Evolutionary conservation across 805 yeast species (phyloP).

Genomic region (Cephaloascus albidus): DNA sequence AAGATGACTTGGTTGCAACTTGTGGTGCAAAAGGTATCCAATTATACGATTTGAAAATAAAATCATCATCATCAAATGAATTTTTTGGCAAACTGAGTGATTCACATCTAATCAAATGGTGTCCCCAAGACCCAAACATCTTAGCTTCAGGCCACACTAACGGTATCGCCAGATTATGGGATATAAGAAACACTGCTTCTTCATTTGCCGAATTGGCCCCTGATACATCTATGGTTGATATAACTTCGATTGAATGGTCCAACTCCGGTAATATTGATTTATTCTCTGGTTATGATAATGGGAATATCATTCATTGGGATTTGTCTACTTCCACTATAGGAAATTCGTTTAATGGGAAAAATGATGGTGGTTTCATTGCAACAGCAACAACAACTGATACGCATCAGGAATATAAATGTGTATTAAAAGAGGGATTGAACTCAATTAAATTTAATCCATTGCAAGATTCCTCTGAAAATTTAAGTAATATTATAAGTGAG

Average conservation of each 20-base stretch:
- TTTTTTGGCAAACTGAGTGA: slow-evolving; percentile 7
- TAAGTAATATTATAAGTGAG: slow-evolving; percentile 22
- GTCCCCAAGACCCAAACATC: slow-evolving; percentile 45
- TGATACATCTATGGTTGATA: slow-evolving; percentile 41
- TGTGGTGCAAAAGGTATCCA: too few relatives aligned
- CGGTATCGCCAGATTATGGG: slow-evolving; percentile 62
- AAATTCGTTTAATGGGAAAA: too few relatives aligned
- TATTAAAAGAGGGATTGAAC: slow-evolving; percentile 35
- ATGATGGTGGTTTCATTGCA: too few relatives aligned
- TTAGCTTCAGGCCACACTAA: slow-evolving; percentile 58
- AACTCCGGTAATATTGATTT: slow-evolving; percentile 30
- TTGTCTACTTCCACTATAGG: slow-evolving; percentile 18
- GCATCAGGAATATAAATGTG: slow-evolving; percentile 19
- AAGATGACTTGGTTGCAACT: too few relatives aligned
- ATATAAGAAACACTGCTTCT: slow-evolving; percentile 48
- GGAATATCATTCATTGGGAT: slow-evolving; percentile 63
- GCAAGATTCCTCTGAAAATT: slow-evolving; percentile 21
- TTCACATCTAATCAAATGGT: slow-evolving; percentile 52
- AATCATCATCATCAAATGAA: too few relatives aligned
- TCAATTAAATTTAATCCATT: too few relatives aligned
- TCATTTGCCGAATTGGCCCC: slow-evolving; percentile 46
- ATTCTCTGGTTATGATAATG: slow-evolving; percentile 55
- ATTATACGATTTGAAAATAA: too few relatives aligned
- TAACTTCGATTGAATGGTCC: slow-evolving; percentile 56
- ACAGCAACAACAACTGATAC: slow-evolving; percentile 7